Evolutionary conservation across 1,284 basidiomycete genomes (phyloP), one percentile per base, ranked within the genome.

Genomic region (Trichosporon sp.): DNA sequence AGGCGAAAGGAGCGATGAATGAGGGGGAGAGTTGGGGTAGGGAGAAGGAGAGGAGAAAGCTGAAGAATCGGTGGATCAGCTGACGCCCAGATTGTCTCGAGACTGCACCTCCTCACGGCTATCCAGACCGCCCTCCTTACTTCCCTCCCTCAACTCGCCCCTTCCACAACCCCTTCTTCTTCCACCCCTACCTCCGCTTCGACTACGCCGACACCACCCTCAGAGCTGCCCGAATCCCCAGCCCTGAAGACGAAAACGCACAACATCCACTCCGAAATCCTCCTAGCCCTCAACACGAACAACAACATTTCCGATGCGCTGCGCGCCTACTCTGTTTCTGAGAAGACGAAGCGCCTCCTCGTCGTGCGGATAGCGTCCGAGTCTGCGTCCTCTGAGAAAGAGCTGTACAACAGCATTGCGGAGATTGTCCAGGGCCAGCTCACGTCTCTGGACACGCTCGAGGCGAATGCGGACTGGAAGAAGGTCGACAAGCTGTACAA

Each of bases 271-370:
- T 93, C 92, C 0, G 94, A 97, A 81, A 88, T 97, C 67, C 86
- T 97, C 11, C 93, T 91, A 87, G 85, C 88, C 19, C 86, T 97
- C 63, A 92, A 91, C 75, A 92, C 93, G 0, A 92, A 90, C 19
- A 92, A 93, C 76, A 96, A 94, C 80, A 96, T 97, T 69, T 89
- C 90, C 2, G 94, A 97, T 77, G 91, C 91, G 0, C 89, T 97
- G 73, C 87, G 89, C 69, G 88, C 92, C 70, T 95, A 94, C 77
- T 94, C 95, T 4, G 87, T 96, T 2, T 90, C 90, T 0, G 89
- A 91, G 51, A 83, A 80, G 4, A 90, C 88, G n/a, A 87, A 85
- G 0, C 85, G 89, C 10, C 85, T 96, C n/a, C 78, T 94, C 16
- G 89, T 96, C 6, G 90, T 95, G 11, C 87, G 90, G 7, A 87